Conservation (phyloP, 805 yeast species). For the Candida andamanensis region DNA sequence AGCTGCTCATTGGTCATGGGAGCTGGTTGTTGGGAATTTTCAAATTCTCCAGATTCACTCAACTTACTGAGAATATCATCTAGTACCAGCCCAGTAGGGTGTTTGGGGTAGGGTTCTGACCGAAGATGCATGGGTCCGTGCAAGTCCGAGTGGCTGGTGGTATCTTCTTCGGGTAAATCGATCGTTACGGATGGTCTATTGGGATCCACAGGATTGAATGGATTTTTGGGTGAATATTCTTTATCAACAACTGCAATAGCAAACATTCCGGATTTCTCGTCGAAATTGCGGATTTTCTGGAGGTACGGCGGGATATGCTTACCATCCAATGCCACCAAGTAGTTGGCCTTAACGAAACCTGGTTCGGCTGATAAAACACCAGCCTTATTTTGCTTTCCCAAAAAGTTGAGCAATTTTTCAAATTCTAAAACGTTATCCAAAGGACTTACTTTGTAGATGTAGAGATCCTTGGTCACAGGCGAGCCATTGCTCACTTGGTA, state of each 20-base stretch:
- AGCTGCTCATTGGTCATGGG: constrained; percentile 9
- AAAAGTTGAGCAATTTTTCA: constrained; percentile 38
- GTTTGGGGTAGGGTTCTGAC: constrained; percentile 1
- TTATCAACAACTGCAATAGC: constrained; percentile 34
- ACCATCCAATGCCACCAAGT: constrained; percentile 38
- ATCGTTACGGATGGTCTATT: too few relatives aligned
- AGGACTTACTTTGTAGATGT: constrained; percentile 39
- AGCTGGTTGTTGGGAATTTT: background rate
- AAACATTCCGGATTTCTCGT: constrained; percentile 21
- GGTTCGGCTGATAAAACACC: constrained; percentile 57
- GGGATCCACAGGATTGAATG: background rate
- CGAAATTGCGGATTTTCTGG: constrained; percentile 5
- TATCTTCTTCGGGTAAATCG: background rate
- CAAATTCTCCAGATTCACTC: constrained; percentile 10
- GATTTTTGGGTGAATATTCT: constrained; percentile 23
- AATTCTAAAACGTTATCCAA: constrained; percentile 19
- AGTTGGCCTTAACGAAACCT: constrained; percentile 56
- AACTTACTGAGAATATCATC: constrained; percentile 24
- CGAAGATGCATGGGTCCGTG: background rate
- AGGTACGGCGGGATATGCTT: constrained; percentile 19
- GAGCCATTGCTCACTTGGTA: constrained; percentile 34
- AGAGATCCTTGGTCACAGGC: constrained; percentile 55
- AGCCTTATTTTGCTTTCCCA: constrained; percentile 41
- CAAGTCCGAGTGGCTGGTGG: too few relatives aligned
- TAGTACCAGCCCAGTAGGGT: constrained; percentile 8